A percentile compares a stretch with the other conserved stretches of the same genome.
Evolutionary conservation across 371 early-diverging fungal genomes (phyloP).

Genomic region (Lichtheimia ornata): DNA sequence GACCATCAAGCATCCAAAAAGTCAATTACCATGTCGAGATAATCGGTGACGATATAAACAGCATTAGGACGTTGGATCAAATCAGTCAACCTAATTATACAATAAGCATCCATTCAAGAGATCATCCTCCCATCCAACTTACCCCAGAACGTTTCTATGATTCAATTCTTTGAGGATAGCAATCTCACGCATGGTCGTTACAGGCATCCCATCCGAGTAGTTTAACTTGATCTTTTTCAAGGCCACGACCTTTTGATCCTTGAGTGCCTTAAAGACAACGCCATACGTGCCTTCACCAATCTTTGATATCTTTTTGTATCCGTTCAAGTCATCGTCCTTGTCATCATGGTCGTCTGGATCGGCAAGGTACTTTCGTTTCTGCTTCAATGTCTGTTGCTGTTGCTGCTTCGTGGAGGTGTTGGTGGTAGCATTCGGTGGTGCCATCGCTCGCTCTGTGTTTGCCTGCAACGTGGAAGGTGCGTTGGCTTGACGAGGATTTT

Average conservation of each 20-base stretch:
- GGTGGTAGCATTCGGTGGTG: no score
- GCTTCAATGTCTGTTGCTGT: not conserved
- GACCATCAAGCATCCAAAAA: not conserved
- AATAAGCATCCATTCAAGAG: not conserved
- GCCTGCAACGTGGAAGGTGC: no score
- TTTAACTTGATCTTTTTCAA: slow-evolving; percentile 94
- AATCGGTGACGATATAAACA: slow-evolving; percentile 98
- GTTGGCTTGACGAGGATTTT: no score
- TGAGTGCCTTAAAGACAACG: slow-evolving; percentile 93
- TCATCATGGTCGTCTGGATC: slow-evolving; percentile 11
- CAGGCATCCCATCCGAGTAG: slow-evolving; percentile 92
- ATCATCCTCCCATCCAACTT: slow-evolving; percentile 14
- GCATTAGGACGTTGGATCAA: slow-evolving; percentile 89
- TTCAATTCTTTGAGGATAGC: slow-evolving; percentile 95
- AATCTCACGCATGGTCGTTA: slow-evolving; percentile 96
- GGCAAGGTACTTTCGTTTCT: slow-evolving; percentile 3
- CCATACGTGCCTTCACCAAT: slow-evolving; percentile 98
- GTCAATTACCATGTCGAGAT: slow-evolving; percentile 69
- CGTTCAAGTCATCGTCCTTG: slow-evolving; percentile 21
- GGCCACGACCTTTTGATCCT: slow-evolving; percentile 86
- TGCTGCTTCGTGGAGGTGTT: not conserved
- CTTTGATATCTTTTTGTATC: slow-evolving; percentile 85
- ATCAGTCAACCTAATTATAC: slow-evolving; percentile 74
- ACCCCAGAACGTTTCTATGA: slow-evolving; percentile 92
- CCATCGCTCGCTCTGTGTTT: no score